A percentile compares a stretch with the other conserved stretches of the same genome.
These are phyloP conservation scores for Sclerotiophoma versabilis DNA, from an alignment of 2,329 filamentous ascomycete species.

Conservation along the genomic window DNA sequence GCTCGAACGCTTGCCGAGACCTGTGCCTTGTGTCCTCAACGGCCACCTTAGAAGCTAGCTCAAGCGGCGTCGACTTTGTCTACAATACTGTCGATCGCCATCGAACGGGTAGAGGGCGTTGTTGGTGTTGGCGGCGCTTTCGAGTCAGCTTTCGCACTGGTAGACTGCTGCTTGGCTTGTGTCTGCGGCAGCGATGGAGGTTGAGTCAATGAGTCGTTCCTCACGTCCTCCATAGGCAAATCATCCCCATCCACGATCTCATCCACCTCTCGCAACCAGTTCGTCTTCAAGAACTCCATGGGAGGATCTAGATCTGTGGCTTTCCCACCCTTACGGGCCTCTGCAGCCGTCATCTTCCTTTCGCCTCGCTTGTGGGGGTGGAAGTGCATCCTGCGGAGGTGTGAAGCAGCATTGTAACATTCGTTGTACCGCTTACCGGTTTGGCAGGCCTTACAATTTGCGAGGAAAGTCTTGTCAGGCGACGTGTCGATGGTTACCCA, in stretches of 20 bases:
- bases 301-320: slow-evolving; percentile 62
- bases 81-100: slow-evolving; percentile 51
- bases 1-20: not conserved
- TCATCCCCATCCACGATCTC: slow-evolving; percentile 50
- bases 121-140: slow-evolving; percentile 47
- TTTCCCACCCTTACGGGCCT: slow-evolving; percentile 66
- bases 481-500: slow-evolving; percentile 70
- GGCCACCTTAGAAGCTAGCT: slow-evolving; percentile 1
- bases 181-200: slow-evolving; percentile 23
- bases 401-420: slow-evolving; percentile 93
- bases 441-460: slow-evolving; percentile 83
- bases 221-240: slow-evolving; percentile 29
- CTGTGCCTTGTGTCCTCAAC: not conserved
- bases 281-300: slow-evolving; percentile 65
- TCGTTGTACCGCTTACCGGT: slow-evolving; percentile 81
- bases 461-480: slow-evolving; percentile 69
- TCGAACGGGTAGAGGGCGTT: slow-evolving; percentile 47
- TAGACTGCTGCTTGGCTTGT: slow-evolving; percentile 13
- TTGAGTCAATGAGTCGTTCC: slow-evolving; percentile 28
- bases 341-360: slow-evolving; percentile 63
- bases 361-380: slow-evolving; percentile 66
- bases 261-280: slow-evolving; percentile 65
- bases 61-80: slow-evolving; percentile 47
- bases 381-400: slow-evolving; percentile 88
- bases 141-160: slow-evolving; percentile 30